Evolutionary conservation across 2,329 filamentous ascomycete species (phyloP), one percentile per base, ranked within the genome.

Genomic region (Paracoccidioides brasiliensis): DNA sequence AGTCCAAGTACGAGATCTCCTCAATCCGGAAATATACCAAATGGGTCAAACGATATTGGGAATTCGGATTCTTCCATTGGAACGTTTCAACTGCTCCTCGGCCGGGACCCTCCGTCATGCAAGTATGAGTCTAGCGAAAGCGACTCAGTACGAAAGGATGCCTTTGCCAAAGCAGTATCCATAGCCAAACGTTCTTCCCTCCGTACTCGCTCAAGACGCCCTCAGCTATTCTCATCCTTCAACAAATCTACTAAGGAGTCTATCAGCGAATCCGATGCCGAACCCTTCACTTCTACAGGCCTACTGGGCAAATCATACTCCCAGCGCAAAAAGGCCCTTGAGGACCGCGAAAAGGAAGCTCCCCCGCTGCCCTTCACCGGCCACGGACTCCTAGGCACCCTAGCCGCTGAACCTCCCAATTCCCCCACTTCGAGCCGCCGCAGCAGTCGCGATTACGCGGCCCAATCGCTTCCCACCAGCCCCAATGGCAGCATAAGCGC

Each of bases 21-120:
- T 8, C 53, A 43, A 8, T 4, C 48, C 22, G 12, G 33, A 6
- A 15, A 53, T 63, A 55, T 58, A 68, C 66, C 57, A 62, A 56
- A 38, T 64, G 60, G 59, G 46, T 62, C 69, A 42, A 41, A 52
- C 15, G 58, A 51, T 54, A 62, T 53, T 48, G 60, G 59, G 12
- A 52, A 50, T 54, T 58, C 57, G 35, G 56, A 42, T n/a, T 52
- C 56, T 48, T 59, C 61, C 51, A 55, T 38, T n/a, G 85, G 84
- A 4, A 78, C 80, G 1, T 86, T 86, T 67, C 76, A 81, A 60
- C 85, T 87, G 0, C 70, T 90, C 3, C 68, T 90, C 7, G 82
- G 88, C 57, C 70, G 83, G 64, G 74, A 78, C 42, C 74, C 43
- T 2, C 37, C 52, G 3, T 10, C 30, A n/a, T 57, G 52, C 45